These are phyloP conservation scores for Leptographium wingfieldii DNA, from an alignment of 2,329 filamentous ascomycete genomes.

Conservation along the genomic window DNA sequence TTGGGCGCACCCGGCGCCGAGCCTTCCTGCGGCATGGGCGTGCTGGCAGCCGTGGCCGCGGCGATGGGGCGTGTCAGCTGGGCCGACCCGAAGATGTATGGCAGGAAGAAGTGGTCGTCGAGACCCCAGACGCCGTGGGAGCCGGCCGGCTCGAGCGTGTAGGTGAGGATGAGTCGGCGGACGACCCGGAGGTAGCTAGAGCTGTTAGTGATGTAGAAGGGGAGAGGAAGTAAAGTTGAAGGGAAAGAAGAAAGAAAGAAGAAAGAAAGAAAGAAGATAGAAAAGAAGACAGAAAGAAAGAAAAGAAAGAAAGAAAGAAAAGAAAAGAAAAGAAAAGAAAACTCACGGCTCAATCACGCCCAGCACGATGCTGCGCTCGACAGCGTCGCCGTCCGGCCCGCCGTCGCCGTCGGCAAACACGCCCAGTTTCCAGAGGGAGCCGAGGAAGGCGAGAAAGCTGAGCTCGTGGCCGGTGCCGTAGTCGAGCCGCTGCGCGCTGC, in stretches of 20 bases:
- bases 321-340: background rate
- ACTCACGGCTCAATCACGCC: slow-evolving; percentile 72
- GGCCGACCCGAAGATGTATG: slow-evolving; percentile 91
- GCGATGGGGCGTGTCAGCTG: slow-evolving; percentile 70
- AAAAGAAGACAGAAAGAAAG: background rate
- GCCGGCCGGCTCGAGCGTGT: slow-evolving; percentile 87
- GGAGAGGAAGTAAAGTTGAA: background rate
- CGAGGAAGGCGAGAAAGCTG: slow-evolving; percentile 86
- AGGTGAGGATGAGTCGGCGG: slow-evolving; percentile 72
- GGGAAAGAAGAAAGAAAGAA: slow-evolving; percentile 13
- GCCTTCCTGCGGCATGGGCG: slow-evolving; percentile 61
- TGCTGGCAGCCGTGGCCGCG: slow-evolving; percentile 28
- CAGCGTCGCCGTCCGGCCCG: slow-evolving; percentile 28
- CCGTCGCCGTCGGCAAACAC: slow-evolving; percentile 49
- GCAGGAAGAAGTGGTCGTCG: slow-evolving; percentile 91
- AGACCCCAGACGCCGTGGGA: slow-evolving; percentile 97
- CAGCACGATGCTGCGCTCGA: slow-evolving; percentile 71
- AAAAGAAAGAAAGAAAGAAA: background rate
- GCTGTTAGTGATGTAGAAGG: background rate
- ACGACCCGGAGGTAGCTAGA: slow-evolving; percentile 68
- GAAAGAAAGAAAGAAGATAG: background rate
- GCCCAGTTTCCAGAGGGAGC: slow-evolving; percentile 79
- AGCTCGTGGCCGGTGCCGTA: slow-evolving; percentile 95
- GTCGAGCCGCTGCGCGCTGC: slow-evolving; percentile 78
- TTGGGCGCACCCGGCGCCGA: slow-evolving; percentile 61